Evolutionary conservation across 1,284 basidiomycete species (phyloP).

Genomic region (Ganoderma meredithae): DNA sequence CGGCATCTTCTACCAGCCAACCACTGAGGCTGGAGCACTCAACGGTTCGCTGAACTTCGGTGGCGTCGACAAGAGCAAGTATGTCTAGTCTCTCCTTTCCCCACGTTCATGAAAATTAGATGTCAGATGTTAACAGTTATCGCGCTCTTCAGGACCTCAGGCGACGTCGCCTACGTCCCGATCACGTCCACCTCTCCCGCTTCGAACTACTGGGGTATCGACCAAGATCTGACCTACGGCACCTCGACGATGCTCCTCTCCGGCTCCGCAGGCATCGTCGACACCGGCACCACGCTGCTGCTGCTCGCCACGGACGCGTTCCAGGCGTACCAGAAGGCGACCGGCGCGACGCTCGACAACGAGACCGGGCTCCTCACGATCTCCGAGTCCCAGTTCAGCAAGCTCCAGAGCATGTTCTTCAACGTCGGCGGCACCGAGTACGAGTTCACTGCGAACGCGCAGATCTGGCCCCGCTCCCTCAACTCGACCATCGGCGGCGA

Average conservation of each 20-base stretch:
- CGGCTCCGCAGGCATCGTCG: conserved; percentile 58
- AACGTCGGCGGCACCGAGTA: conserved; percentile 51
- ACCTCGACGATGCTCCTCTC: conserved; percentile 44
- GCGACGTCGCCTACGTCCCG: conserved; percentile 55
- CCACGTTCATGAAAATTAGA: too few species aligned
- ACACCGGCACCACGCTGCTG: conserved; percentile 60
- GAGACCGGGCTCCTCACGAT: conserved; percentile 65
- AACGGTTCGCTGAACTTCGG: conserved; percentile 61
- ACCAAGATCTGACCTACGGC: conserved; percentile 58
- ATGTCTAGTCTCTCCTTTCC: not conserved
- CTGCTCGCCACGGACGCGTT: conserved; percentile 53
- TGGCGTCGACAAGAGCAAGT: conserved; percentile 44
- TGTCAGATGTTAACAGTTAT: not conserved
- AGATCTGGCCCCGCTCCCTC: conserved; percentile 64
- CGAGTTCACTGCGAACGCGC: conserved; percentile 62
- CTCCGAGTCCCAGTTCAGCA: conserved; percentile 55
- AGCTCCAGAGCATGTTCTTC: conserved; percentile 65
- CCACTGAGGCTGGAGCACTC: conserved; percentile 40
- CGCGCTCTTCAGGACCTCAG: conserved; percentile 44
- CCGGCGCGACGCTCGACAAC: conserved; percentile 59
- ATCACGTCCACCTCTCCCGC: conserved; percentile 59
- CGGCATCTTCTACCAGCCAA: conserved; percentile 60
- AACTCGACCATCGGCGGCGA: conserved; percentile 60
- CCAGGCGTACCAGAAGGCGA: conserved; percentile 54
- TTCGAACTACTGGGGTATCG: conserved; percentile 60